phyloP scores from a whole-genome alignment of 1,284 basidiomycete genomes.

The Sanghuangporus weigelae region DNA sequence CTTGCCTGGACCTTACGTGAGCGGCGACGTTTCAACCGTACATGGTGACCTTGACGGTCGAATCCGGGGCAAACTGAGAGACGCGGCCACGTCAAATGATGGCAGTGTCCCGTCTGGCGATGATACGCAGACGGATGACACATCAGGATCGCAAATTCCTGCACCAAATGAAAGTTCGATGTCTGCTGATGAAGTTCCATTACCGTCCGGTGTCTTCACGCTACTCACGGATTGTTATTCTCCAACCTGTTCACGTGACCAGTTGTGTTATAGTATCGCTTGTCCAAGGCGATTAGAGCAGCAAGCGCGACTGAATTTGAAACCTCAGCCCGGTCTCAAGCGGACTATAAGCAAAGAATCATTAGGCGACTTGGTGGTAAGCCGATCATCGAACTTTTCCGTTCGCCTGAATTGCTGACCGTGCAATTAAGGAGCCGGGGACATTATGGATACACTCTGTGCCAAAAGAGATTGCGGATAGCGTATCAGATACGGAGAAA shows the following conservation, averaged over 20 bases:
- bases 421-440: conserved; percentile 65
- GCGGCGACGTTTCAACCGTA: conserved; percentile 54
- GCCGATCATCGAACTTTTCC: conserved; percentile 23
- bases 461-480: conserved; percentile 89
- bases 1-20: conserved; percentile 71
- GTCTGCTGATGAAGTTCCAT: conserved; percentile 55
- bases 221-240: conserved; percentile 97
- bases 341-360: conserved; percentile 77
- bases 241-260: conserved; percentile 92
- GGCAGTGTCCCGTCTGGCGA: conserved; percentile 7
- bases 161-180: conserved; percentile 41
- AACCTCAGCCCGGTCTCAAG: conserved; percentile 84
- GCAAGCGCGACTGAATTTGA: conserved; percentile 89
- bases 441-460: conserved; percentile 98
- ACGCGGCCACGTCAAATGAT: neutral
- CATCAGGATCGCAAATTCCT: conserved; percentile 20
- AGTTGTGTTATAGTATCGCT: conserved; percentile 94
- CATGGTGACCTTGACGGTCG: conserved; percentile 30
- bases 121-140: conserved; percentile 11
- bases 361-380: conserved; percentile 73
- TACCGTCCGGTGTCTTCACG: conserved; percentile 96
- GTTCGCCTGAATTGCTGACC: neutral
- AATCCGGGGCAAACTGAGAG: conserved; percentile 10
- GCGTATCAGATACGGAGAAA: conserved; percentile 90
- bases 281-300: conserved; percentile 94